Base-by-base conservation (phyloP, 1,284 basidiomycete species). In the Ceratobasidium sp. region DNA sequence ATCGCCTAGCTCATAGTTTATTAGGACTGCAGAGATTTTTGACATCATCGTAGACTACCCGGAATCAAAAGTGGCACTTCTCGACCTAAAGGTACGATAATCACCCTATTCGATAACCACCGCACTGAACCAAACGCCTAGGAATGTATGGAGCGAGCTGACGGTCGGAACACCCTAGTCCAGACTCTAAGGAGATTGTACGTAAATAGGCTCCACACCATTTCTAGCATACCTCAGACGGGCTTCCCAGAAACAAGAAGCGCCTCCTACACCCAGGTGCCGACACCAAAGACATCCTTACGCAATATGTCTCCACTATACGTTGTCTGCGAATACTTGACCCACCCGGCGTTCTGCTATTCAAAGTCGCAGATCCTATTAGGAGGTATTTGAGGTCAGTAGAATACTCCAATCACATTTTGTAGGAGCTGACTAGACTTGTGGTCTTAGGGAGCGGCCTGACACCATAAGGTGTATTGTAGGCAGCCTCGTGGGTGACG, bases 21-120 rank as follows among this genome's bases (percentile, higher is more conserved):
- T 14, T 81, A 96, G 96, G 57, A 95, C 93, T 0, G 88, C 88
- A 68, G 96, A 99, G 84, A 92, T 99, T 23, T 99, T 98, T 82
- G 96, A 98, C 80, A 97, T 99, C 77, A 97, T 99, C 78, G 92
- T 97, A 65, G 94, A 96, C 81, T 98, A 92, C 81, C 97, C 98
- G 0, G 94, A 96, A 77, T 98, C 97, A 0, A 87, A 88, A 79
- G 90, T 92, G 1, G 96, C 96, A 0, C 86, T 99, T n/a, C 88
- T 94, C 77, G 98, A 99, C 83, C 88, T 99, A 41, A 93, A 91
- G 85, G 93, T 94, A 80, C 44, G 86, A 81, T n/a, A 35, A 76
- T 46, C 23, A n/a, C 70, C 33, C 27, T 4, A 3, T 7, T 33
- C 35, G 33, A 57, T 18, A n/a, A 1, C 59, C 4, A 23, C 33